Percentiles rank a stretch among this genome's conserved stretches.
Evolutionary conservation across 2,329 filamentous ascomycete species (phyloP).

Genomic region (Nectriaceae sp.): DNA sequence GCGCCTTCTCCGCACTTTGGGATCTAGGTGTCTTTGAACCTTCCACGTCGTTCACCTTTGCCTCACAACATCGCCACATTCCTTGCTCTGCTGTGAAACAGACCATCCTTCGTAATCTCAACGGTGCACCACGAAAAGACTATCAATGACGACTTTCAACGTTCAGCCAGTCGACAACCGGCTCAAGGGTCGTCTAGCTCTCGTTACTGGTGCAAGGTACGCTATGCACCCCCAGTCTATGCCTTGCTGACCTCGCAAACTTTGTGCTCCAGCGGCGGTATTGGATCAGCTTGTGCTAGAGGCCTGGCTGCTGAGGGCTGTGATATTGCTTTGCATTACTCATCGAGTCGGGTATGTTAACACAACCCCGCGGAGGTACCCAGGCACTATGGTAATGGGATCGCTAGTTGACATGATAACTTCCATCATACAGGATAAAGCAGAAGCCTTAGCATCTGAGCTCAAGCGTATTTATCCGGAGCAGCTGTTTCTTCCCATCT

Average conservation of each 20-base stretch:
- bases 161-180: conserved; percentile 26
- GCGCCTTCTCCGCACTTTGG: too few species aligned
- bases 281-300: conserved; percentile 34
- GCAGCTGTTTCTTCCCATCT: conserved; percentile 29
- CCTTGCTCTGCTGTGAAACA: too few species aligned
- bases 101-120: too few species aligned
- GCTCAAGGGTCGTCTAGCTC: conserved; percentile 30
- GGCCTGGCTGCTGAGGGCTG: conserved; percentile 37
- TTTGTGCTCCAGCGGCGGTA: conserved; percentile 32
- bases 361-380: too few species aligned
- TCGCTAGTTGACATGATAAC: not conserved
- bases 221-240: not conserved
- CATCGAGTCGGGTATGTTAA: conserved; percentile 31
- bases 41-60: too few species aligned
- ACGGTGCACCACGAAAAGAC: too few species aligned
- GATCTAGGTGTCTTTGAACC: too few species aligned
- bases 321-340: conserved; percentile 37
- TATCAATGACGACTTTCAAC: conserved; percentile 19
- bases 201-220: conserved; percentile 36
- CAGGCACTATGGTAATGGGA: not conserved
- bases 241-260: not conserved
- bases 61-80: too few species aligned
- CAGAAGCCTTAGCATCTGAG: conserved; percentile 30
- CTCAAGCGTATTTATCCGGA: conserved; percentile 22
- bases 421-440: conserved; percentile 29